Conservation (phyloP, 768 basidiomycete genomes). For the Tephrocybe rancida region DNA sequence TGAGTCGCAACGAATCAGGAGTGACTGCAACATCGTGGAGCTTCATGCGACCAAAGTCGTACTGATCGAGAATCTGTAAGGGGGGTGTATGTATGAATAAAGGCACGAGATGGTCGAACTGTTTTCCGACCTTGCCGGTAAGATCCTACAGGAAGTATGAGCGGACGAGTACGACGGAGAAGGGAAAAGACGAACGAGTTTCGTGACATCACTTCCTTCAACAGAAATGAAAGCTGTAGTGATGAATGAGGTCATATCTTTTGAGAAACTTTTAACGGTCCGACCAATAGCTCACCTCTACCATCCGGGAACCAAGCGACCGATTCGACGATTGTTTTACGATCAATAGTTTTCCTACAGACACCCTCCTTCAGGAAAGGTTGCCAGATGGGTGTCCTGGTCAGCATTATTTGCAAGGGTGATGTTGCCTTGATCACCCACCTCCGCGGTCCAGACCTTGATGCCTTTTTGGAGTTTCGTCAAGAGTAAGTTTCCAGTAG, state of each 20-base stretch:
- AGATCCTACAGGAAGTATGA: constrained; percentile 45
- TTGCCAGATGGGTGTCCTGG: neutral
- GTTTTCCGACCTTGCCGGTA: constrained; percentile 57
- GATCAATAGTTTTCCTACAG: constrained; percentile 65
- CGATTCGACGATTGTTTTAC: constrained; percentile 56
- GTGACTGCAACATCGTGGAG: constrained; percentile 75
- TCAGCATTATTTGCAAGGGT: constrained; percentile 4
- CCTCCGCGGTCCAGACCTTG: constrained; percentile 75
- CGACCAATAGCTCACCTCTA: constrained; percentile 40
- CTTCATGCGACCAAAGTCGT: constrained; percentile 62
- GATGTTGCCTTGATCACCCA: constrained; percentile 26
- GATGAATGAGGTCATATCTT: neutral
- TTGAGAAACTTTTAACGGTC: neutral
- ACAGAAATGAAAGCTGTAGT: constrained; percentile 68
- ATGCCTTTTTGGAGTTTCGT: constrained; percentile 67
- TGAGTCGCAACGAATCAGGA: constrained; percentile 61
- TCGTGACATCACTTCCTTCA: constrained; percentile 61
- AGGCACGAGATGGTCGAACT: neutral
- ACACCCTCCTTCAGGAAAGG: constrained; percentile 57
- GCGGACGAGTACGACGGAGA: constrained; percentile 10
- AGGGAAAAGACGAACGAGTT: constrained; percentile 45
- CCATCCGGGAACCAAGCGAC: constrained; percentile 71
- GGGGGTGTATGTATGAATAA: neutral
- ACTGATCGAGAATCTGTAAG: constrained; percentile 53
- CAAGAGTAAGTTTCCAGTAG: constrained; percentile 59